Evolutionary conservation across 2,329 filamentous ascomycete species (phyloP).

Genomic region (Xylariaceae sp.): DNA sequence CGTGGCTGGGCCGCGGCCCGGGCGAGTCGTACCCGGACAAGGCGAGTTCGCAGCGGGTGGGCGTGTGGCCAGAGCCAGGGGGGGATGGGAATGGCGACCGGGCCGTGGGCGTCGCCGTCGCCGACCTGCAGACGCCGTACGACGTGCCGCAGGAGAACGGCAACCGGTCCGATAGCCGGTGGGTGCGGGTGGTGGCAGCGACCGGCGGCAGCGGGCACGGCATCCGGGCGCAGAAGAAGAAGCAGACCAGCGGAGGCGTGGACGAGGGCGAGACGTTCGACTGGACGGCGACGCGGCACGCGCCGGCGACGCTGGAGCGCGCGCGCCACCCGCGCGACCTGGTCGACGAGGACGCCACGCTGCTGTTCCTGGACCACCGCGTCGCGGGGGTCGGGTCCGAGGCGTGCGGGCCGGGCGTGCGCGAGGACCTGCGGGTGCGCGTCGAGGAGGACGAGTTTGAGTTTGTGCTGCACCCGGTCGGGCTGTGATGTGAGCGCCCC

Average conservation of each 20-base stretch:
- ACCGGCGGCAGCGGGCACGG: too few relatives aligned
- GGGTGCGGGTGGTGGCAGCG: conserved; percentile 44
- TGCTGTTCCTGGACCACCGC: conserved; percentile 46
- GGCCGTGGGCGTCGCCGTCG: conserved; percentile 33
- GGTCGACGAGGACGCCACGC: too few relatives aligned
- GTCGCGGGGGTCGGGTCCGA: conserved; percentile 46
- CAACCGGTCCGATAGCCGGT: conserved; percentile 56
- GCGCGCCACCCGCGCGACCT: too few relatives aligned
- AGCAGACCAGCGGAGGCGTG: conserved; percentile 22
- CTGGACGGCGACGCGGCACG: conserved; percentile 48
- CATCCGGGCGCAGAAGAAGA: conserved; percentile 14
- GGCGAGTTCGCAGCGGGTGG: conserved; percentile 52
- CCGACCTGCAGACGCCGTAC: conserved; percentile 52
- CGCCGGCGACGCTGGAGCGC: too few relatives aligned
- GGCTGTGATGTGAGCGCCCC: too few relatives aligned
- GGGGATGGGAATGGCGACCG: too few relatives aligned
- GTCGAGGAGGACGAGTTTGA: too few relatives aligned
- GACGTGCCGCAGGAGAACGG: conserved; percentile 62
- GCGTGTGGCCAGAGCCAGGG: too few relatives aligned
- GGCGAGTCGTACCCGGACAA: conserved; percentile 63
- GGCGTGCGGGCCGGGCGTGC: conserved; percentile 51
- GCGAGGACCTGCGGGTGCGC: conserved; percentile 38
- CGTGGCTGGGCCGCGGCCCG: conserved; percentile 61
- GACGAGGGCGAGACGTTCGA: conserved; percentile 29
- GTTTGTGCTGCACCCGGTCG: too few relatives aligned